These are phyloP conservation scores for Xerocomellus chrysenteron DNA, from an alignment of 768 basidiomycete species.

Conservation along the genomic window DNA sequence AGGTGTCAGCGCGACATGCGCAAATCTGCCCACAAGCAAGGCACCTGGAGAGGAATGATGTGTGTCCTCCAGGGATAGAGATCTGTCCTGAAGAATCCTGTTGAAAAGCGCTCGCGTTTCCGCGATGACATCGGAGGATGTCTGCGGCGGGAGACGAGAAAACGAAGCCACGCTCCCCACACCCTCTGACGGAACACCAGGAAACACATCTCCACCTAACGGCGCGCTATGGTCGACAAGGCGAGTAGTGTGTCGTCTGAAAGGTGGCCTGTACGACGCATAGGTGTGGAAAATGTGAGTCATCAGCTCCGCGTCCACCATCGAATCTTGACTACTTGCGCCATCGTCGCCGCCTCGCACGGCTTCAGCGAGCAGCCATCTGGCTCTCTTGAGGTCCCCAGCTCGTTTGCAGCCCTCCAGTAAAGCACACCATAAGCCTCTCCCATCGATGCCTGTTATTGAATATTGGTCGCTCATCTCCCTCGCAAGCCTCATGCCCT, in stretches of 20 bases:
- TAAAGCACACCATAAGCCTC: conserved; percentile 75
- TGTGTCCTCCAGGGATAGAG: background rate
- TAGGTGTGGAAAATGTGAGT: conserved; percentile 86
- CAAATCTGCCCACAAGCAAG: conserved; percentile 45
- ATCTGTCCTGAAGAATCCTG: conserved; percentile 50
- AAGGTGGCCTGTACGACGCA: conserved; percentile 73
- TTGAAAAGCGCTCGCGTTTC: conserved; percentile 70
- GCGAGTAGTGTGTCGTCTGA: conserved; percentile 51
- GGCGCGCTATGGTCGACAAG: conserved; percentile 31
- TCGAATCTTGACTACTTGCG: conserved; percentile 29
- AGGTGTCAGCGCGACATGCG: conserved; percentile 54
- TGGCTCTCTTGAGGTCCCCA: conserved; percentile 76
- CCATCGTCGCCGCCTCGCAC: conserved; percentile 24
- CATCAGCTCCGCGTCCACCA: conserved; percentile 68
- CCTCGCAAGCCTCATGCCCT: conserved; percentile 80
- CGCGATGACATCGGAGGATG: conserved; percentile 61
- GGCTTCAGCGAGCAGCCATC: conserved; percentile 92
- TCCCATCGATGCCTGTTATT: conserved; percentile 36
- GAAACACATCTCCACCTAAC: background rate
- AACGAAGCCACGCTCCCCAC: conserved; percentile 19
- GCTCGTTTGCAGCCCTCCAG: conserved; percentile 86
- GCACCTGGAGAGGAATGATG: background rate
- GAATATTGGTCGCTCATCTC: conserved; percentile 79
- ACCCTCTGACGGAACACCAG: conserved; percentile 4
- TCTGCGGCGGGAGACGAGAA: conserved; percentile 69